Evolutionary conservation across 1,139 yeast genomes (phyloP).

Genomic region (Hemisphaericaspora xylanilytica): DNA sequence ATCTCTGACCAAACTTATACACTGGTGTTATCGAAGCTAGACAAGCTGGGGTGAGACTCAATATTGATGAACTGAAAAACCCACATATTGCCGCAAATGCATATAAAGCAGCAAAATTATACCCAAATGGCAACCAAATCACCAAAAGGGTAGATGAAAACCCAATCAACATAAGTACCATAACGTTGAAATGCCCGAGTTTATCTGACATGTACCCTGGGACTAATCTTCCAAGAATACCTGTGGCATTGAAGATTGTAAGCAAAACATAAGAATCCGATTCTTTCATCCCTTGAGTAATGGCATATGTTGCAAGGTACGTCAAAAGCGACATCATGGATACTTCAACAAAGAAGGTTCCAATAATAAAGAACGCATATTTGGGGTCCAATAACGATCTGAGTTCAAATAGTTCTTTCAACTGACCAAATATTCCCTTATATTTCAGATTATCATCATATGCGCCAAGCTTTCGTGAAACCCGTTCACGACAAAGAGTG

Average conservation of each 20-base stretch:
- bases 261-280: slow-evolving; percentile 35
- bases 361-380: slow-evolving; percentile 26
- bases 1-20: slow-evolving; percentile 36
- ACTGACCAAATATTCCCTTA: slow-evolving; percentile 9
- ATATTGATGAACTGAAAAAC: slow-evolving; percentile 28
- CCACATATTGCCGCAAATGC: slow-evolving; percentile 53
- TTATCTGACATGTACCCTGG: slow-evolving; percentile 41
- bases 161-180: slow-evolving; percentile 38
- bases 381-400: slow-evolving; percentile 27
- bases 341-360: slow-evolving; percentile 51
- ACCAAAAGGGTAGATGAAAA: slow-evolving; percentile 40
- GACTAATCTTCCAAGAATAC: slow-evolving; percentile 37
- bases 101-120: slow-evolving; percentile 36
- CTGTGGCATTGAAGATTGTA: slow-evolving; percentile 41
- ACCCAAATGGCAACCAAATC: slow-evolving; percentile 58
- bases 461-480: slow-evolving; percentile 12
- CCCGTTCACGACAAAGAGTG: slow-evolving; percentile 10
- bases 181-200: slow-evolving; percentile 40
- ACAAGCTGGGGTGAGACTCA: slow-evolving; percentile 37
- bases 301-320: slow-evolving; percentile 43
- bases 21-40: slow-evolving; percentile 33
- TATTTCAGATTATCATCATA: slow-evolving; percentile 20
- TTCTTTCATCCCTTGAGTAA: slow-evolving; percentile 39
- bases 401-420: slow-evolving; percentile 23
- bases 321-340: slow-evolving; percentile 51